phyloP scores from a whole-genome alignment of 371 early-diverging fungal species.

The Gilbertella persicaria region DNA sequence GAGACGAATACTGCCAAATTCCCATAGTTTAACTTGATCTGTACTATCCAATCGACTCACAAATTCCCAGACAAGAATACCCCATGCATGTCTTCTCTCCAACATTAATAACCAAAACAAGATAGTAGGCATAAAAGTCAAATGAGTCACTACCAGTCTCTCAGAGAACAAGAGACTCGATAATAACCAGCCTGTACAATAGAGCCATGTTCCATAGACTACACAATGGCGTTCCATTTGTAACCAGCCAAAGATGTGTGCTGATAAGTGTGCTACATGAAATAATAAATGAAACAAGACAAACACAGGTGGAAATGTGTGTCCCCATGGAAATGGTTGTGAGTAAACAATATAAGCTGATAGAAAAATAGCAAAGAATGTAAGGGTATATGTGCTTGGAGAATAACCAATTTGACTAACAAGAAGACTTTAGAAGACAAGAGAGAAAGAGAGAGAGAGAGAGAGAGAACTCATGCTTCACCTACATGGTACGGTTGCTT shows the following conservation, averaged over 20 bases:
- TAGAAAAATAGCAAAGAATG: constrained; percentile 36
- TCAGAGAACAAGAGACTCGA: constrained; percentile 48
- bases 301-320: constrained; percentile 59
- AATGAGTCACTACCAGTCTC: constrained; percentile 27
- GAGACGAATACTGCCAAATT: constrained; percentile 30
- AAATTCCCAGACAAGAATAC: constrained; percentile 66
- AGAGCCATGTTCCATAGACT: constrained; percentile 65
- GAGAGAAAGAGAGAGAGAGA: background rate
- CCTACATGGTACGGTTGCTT: constrained; percentile 46
- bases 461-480: background rate
- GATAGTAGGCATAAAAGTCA: constrained; percentile 29
- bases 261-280: constrained; percentile 52
- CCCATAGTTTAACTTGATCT: constrained; percentile 18
- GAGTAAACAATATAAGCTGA: constrained; percentile 43
- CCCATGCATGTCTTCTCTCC: constrained; percentile 69
- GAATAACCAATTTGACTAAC: constrained; percentile 45
- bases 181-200: constrained; percentile 66
- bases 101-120: constrained; percentile 56
- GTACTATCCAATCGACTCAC: constrained; percentile 48
- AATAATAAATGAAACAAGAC: constrained; percentile 54
- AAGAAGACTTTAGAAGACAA: constrained; percentile 1
- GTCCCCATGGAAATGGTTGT: constrained; percentile 43
- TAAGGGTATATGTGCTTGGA: constrained; percentile 43
- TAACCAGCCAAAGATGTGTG: constrained; percentile 47
- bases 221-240: constrained; percentile 57